Evolutionary conservation across 352 stramenopile genomes (phyloP).

Genomic region (Phytophthora citrophthora): DNA sequence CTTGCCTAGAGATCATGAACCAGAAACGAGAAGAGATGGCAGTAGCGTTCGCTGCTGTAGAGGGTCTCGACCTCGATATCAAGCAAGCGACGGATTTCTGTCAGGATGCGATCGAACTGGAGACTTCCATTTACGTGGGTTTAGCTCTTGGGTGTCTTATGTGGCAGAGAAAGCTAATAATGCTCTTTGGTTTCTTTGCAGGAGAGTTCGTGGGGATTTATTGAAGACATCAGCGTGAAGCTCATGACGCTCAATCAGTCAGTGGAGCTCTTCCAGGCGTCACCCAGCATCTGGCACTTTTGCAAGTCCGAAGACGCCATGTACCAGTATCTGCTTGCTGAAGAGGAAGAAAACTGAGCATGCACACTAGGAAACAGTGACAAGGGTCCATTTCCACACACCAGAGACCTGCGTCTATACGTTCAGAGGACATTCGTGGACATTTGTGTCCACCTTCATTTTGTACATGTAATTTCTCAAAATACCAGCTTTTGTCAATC

Average conservation of each 20-base stretch:
- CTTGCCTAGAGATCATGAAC: conserved; percentile 86
- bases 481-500: conserved; percentile 21
- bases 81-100: conserved; percentile 83
- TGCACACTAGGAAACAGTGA: neutral
- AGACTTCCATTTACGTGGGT: conserved; percentile 74
- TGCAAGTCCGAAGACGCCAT: conserved; percentile 83
- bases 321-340: conserved; percentile 77
- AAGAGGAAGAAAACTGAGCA: conserved; percentile 65
- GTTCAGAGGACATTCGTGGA: conserved; percentile 10
- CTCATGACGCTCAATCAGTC: conserved; percentile 68
- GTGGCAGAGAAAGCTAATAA: conserved; percentile 14
- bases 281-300: conserved; percentile 83
- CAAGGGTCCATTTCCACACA: neutral
- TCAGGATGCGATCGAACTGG: conserved; percentile 81
- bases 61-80: conserved; percentile 82
- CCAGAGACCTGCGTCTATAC: neutral
- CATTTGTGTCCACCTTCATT: conserved; percentile 24
- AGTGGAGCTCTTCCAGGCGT: conserved; percentile 71
- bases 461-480: conserved; percentile 35
- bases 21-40: conserved; percentile 83
- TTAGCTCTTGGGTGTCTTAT: neutral
- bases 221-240: conserved; percentile 80
- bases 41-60: conserved; percentile 69
- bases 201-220: conserved; percentile 85
- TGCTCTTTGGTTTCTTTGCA: conserved; percentile 29